phyloP scores from a whole-genome alignment of 805 yeast species.

The Pichia thaimueangensis region DNA sequence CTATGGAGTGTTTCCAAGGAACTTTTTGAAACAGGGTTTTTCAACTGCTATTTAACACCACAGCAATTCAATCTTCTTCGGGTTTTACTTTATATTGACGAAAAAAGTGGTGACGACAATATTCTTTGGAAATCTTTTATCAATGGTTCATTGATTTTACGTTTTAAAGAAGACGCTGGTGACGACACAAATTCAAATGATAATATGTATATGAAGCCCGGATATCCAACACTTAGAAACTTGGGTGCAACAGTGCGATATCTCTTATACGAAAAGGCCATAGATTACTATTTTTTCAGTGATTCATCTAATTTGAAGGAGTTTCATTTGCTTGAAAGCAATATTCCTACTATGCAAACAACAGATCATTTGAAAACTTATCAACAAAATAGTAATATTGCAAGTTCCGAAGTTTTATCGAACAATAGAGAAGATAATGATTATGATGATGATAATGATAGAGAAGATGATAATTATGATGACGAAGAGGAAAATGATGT shows the following conservation, averaged over 20 bases:
- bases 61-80: constrained; percentile 49
- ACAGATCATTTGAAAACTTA: too few relatives aligned
- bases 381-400: neutral
- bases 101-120: constrained; percentile 10
- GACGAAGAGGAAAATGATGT: constrained; percentile 14
- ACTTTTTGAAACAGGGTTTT: constrained; percentile 33
- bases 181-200: constrained; percentile 23
- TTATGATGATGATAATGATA: constrained; percentile 29
- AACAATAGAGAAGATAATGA: constrained; percentile 23
- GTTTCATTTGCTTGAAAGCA: constrained; percentile 22
- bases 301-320: constrained; percentile 11
- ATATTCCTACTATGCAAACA: neutral
- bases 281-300: constrained; percentile 32
- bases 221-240: constrained; percentile 43
- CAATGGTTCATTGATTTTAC: constrained; percentile 31
- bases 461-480: constrained; percentile 18
- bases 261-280: constrained; percentile 66
- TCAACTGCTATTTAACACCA: constrained; percentile 46
- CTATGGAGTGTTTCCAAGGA: constrained; percentile 31
- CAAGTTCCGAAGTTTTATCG: neutral
- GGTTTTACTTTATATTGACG: constrained; percentile 34
- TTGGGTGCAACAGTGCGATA: constrained; percentile 52
- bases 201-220: constrained; percentile 40
- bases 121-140: constrained; percentile 42
- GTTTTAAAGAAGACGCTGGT: constrained; percentile 21